Evolutionary conservation across 1,284 basidiomycete genomes (phyloP), one percentile per base, ranked within the genome.

Genomic region (Dichomitus squalens): DNA sequence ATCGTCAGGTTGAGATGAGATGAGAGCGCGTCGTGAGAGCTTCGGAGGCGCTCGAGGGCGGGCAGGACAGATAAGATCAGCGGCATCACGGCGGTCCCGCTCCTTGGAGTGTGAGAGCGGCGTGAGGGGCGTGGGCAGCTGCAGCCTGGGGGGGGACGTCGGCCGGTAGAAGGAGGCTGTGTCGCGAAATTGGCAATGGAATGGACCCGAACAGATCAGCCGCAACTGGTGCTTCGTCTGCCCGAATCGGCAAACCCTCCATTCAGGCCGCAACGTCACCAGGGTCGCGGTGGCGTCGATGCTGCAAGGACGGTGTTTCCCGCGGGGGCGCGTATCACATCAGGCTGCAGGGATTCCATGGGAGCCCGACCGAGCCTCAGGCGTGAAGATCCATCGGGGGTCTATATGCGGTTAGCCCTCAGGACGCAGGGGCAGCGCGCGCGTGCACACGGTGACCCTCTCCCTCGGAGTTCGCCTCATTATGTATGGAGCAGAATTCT

Each of bases 241-340:
- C 34, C 35, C 9, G 27, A 38, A 49, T 18, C 31, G 49, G 31
- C 43, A 53, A 25, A n/a, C n/a, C 40, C 6, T 23, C 27, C 52
- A 36, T 49, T 16, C 16, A 14, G 16, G 23, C 25, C 20, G 43
- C 36, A 51, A 57, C 55, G 59, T 56, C 58, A 59, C 58, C 58
- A 59, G 54, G 53, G 58, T 60, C 47, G 46, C 14, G 2, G 12
- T 7, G 36, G 18, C 35, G 43, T 36, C 52, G 58, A 23, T 41
- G 44, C 31, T 47, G 21, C 29, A 34, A 35, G 49, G 47, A 44
- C 61, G 61, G 61, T 54, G 50, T 53, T 57, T 52, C 59, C 61
- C 61, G 61, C 55, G 41, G 47, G 43, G 50, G 60, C 54, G 43
- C 40, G 33, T 46, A 55, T 59, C 56, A 52, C 43, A 36, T 18